Evolutionary conservation across 2,329 filamentous ascomycete genomes (phyloP).

Genomic region (Hansfordia pulvinata): DNA sequence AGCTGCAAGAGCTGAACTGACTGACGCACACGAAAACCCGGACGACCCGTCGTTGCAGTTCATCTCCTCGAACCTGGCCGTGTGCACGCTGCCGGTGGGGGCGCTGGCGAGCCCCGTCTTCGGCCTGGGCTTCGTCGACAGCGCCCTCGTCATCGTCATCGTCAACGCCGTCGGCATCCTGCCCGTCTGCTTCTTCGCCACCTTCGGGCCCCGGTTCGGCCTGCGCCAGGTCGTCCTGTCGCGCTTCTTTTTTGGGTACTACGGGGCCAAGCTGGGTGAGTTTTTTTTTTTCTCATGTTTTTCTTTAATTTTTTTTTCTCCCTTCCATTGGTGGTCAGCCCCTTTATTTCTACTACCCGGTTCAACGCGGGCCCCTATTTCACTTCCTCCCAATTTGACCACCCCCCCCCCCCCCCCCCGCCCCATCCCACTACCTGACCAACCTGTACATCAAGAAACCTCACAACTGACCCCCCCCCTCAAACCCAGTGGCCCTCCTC

Average conservation of each 20-base stretch:
- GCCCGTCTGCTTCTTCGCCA: conserved; percentile 65
- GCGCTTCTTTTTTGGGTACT: conserved; percentile 64
- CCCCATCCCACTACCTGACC: too few species aligned
- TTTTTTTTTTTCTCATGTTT: conserved; percentile 7
- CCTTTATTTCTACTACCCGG: not conserved
- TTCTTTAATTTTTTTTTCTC: not conserved
- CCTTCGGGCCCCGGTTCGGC: conserved; percentile 61
- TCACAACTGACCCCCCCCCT: conserved; percentile 3
- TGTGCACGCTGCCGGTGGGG: conserved; percentile 64
- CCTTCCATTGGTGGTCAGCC: too few species aligned
- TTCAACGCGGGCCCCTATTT: conserved; percentile 4
- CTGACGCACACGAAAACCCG: too few species aligned
- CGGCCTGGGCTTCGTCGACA: conserved; percentile 58
- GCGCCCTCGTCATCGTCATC: conserved; percentile 58
- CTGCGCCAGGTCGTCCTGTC: conserved; percentile 72
- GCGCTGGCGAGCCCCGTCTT: conserved; percentile 57
- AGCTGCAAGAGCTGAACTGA: too few species aligned
- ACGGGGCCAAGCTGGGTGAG: conserved; percentile 53
- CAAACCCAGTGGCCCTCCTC: conserved; percentile 56
- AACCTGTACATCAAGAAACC: too few species aligned
- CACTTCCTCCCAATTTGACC: too few species aligned
- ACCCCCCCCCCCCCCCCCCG: too few species aligned
- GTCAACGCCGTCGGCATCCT: conserved; percentile 62
- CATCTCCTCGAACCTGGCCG: conserved; percentile 67
- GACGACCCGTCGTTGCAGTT: too few species aligned